Conservation (phyloP, 2,329 filamentous ascomycete species). For the Alternaria ventricosa region DNA sequence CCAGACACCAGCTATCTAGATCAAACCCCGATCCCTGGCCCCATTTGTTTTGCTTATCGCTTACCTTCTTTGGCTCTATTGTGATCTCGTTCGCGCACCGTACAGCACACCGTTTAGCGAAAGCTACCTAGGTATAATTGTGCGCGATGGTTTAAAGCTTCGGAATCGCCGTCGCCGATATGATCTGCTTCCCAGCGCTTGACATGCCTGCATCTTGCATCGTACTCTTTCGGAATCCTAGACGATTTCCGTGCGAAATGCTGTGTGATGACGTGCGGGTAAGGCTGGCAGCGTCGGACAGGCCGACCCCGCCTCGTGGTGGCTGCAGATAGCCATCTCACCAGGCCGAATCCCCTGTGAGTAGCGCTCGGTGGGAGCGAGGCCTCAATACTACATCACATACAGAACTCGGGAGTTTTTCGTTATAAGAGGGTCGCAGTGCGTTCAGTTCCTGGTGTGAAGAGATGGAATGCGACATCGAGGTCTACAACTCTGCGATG, state of each 20-base stretch:
- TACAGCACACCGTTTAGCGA: not conserved
- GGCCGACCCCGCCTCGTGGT: not conserved
- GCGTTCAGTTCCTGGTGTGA: not conserved
- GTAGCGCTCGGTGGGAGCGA: not conserved
- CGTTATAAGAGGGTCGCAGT: not conserved
- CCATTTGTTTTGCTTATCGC: not conserved
- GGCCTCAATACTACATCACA: not conserved
- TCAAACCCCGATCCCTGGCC: not conserved
- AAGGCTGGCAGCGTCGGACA: not conserved
- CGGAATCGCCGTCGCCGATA: not conserved
- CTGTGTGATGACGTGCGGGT: not conserved
- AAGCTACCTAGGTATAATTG: not conserved
- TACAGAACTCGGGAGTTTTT: not conserved
- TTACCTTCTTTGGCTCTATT: not conserved
- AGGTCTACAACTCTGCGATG: not conserved
- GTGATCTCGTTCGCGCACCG: not conserved
- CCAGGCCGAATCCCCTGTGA: not conserved
- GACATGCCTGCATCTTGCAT: not conserved
- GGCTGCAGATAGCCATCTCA: not conserved
- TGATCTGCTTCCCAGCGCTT: not conserved
- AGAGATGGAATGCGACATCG: not conserved
- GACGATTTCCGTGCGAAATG: not conserved
- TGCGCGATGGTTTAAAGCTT: not conserved
- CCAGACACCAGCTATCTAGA: not conserved
- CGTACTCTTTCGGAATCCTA: not conserved